phyloP scores from a whole-genome alignment of 2,329 filamentous ascomycete species.

The Penicillium sp. region DNA sequence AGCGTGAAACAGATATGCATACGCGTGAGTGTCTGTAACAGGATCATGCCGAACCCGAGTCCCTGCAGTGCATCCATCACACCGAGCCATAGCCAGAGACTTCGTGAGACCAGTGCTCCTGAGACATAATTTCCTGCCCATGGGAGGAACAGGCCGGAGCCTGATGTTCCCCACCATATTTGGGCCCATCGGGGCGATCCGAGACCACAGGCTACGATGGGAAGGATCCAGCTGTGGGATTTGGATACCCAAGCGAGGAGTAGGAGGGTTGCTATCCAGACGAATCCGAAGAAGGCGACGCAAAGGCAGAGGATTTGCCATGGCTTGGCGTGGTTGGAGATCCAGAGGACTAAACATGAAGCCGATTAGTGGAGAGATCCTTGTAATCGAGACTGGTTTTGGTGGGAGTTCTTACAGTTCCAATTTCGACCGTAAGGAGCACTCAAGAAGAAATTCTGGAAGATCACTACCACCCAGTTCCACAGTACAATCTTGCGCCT shows the following conservation, averaged over 20 bases:
- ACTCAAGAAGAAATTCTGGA: conserved; percentile 69
- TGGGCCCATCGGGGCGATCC: conserved; percentile 67
- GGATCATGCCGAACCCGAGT: conserved; percentile 68
- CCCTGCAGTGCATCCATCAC: conserved; percentile 66
- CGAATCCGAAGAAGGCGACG: conserved; percentile 51
- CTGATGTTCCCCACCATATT: conserved; percentile 65
- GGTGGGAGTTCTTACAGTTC: conserved; percentile 48
- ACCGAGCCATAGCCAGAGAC: conserved; percentile 68
- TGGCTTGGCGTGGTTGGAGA: conserved; percentile 55
- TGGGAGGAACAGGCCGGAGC: conserved; percentile 62
- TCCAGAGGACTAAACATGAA: conserved; percentile 55
- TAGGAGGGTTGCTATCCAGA: conserved; percentile 54
- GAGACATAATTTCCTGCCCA: conserved; percentile 60
- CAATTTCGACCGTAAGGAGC: conserved; percentile 68
- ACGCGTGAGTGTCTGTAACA: conserved; percentile 65
- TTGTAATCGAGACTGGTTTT: background rate
- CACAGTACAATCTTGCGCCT: conserved; percentile 66
- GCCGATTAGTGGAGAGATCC: too few relatives aligned
- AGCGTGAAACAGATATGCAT: conserved; percentile 66
- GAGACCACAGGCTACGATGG: conserved; percentile 67
- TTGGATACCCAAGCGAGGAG: conserved; percentile 59
- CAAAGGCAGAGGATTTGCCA: conserved; percentile 60
- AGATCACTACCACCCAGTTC: conserved; percentile 65
- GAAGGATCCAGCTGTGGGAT: conserved; percentile 66
- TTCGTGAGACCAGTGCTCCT: conserved; percentile 58